Evolutionary conservation across 352 stramenopile genomes (phyloP), one percentile per base, ranked within the genome.

Genomic region (Lagenidium sp.): DNA sequence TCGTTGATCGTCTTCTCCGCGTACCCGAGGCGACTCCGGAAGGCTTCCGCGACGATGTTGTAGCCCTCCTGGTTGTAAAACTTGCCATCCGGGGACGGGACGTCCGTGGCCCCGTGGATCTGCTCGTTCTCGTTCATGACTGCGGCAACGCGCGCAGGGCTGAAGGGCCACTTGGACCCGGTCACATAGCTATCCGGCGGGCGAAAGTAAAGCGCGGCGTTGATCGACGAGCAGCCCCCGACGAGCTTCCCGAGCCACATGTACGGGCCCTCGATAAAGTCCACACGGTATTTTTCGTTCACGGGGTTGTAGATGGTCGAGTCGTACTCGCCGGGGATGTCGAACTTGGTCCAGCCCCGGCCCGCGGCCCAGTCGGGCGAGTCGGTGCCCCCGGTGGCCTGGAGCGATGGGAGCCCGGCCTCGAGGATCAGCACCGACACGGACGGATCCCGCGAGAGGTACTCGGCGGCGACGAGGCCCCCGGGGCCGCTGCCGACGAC

Each of bases 161-260:
- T 61, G 32, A 82, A 70, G 0, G 69, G 69, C 69, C 69, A 82
- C 35, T 64, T 50, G 15, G 48, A 55, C 23, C 64, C 55, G 18
- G 41, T 55, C 8, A 70, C 61, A 53, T 71, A 82, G 11, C 50
- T 40, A 34, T 82, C 57, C 1, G 68, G 61, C 0, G 68, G 70
- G n/a, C 76, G 68, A 41, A 91, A 77, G 62, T 88, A 90, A 6
- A 94, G 65, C 46, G 82, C 79, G 29, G 57, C 77, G 44, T 95
- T 94, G 53, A 92, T 83, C 11, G 67, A 78, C 15, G 67, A 85
- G 28, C 65, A 88, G 12, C 81, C 83, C 35, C 82, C 83, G 0
- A 94, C 55, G 18, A 78, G 59, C 50, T 89, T 90, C 24, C 79
- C 82, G 13, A 84, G 57, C 51, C 58, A 84, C 57, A 71, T 63